These are phyloP conservation scores for Neurospora sp. DNA, from an alignment of 495 filamentous ascomycete genomes.

Conservation along the genomic window DNA sequence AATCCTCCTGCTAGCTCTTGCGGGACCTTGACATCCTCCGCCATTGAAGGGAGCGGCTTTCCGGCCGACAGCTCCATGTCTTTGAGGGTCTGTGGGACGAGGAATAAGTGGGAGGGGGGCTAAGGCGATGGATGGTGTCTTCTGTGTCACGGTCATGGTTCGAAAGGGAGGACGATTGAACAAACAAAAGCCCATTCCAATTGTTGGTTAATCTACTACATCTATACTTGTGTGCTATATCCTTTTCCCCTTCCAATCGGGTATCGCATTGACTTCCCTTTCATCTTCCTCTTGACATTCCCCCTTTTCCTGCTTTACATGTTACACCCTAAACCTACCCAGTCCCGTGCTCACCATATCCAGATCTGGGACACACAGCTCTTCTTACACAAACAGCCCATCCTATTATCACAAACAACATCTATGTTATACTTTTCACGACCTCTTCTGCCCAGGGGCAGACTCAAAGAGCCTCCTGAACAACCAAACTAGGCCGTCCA, in stretches of 20 bases:
- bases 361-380: not conserved
- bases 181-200: not conserved
- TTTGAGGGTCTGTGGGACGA: not conserved
- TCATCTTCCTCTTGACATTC: not conserved
- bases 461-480: constrained; percentile 10
- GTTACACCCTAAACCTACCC: not conserved
- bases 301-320: not conserved
- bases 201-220: not conserved
- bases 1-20: not conserved
- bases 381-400: not conserved
- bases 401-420: not conserved
- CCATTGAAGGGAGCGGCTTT: not conserved
- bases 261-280: not conserved
- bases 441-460: not conserved
- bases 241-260: not conserved
- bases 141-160: not conserved
- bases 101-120: not conserved
- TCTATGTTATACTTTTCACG: not conserved
- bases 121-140: not conserved
- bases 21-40: not conserved
- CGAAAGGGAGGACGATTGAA: not conserved
- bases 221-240: not conserved
- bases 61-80: not conserved
- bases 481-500: constrained; percentile 5
- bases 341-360: not conserved